Evolutionary conservation across 306 rosid species (phyloP), one percentile per base, ranked within the genome.

Genomic region (Comarum palustre): DNA sequence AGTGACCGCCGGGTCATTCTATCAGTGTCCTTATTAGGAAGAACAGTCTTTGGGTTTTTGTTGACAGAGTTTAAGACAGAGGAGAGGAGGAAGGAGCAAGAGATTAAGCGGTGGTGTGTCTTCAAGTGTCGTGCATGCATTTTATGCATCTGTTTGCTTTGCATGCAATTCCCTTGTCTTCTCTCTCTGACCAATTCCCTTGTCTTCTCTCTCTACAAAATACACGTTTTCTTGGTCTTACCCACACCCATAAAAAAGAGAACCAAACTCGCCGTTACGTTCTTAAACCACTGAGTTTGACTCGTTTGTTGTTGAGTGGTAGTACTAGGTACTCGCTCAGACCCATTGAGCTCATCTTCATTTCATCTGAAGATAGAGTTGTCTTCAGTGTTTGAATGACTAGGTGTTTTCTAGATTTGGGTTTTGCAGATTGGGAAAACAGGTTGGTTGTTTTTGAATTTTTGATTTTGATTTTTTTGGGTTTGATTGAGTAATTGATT

Each of bases 51-150:
- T 55, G 61, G 15, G 9, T 15, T 12, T 31, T 57, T 57, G 51
- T 13, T 45, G 50, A 45, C 6, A 39, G 42, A 39, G 42, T 13
- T 46, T 46, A 46, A 4, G 4, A 46, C 16, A 10, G 47, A 36
- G 11, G 29, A 47, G 68, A 73, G 59, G 39, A 71, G 58, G 51
- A 4, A 55, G 82, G 72, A 80, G 84, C 80, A 84, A 39, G 42
- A 39, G 42, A 83, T 74, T 81, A 75, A 81, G 90, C 86, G 88
- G 72, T 70, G 90, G 70, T 70, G 90, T 75, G 89, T 82, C 81
- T 93, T 89, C 96, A 90, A 88, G 88, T 90, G 93, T 93, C 96
- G 92, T 93, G 98, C 98, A 93, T 93, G 98, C 97, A 90, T 87
- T 87, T 90, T 89, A 88, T 89, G 96, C 88, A 65, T 81, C 89